These are phyloP conservation scores for Pseudocercospora ulei DNA, from an alignment of 2,329 filamentous ascomycete genomes.

Conservation along the genomic window DNA sequence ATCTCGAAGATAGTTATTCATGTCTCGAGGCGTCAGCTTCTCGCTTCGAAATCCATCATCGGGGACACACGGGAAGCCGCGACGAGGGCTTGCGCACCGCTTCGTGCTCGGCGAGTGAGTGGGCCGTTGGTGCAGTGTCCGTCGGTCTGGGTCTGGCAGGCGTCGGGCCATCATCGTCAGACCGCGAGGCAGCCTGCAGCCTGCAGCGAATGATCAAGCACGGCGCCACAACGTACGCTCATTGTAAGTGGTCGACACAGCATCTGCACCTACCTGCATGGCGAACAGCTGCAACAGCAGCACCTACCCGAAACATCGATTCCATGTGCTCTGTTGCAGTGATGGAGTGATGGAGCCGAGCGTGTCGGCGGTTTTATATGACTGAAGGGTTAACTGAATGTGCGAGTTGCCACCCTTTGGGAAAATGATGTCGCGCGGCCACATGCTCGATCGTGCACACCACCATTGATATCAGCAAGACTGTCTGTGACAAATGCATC, in stretches of 20 bases:
- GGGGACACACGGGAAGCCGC: constrained; percentile 16
- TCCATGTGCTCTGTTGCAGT: constrained; percentile 19
- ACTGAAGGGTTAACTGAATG: constrained; percentile 15
- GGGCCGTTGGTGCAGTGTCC: constrained; percentile 8
- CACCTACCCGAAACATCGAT: constrained; percentile 18
- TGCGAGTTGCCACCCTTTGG: constrained; percentile 18
- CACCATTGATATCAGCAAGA: constrained; percentile 4
- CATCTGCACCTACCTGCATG: constrained; percentile 16
- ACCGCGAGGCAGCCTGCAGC: constrained; percentile 11
- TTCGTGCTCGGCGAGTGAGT: constrained; percentile 2
- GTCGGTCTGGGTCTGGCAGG: constrained; percentile 16
- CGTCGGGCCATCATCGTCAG: constrained; percentile 16
- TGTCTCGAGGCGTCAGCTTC: constrained; percentile 14
- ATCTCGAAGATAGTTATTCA: constrained; percentile 6
- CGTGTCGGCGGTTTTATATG: constrained; percentile 13
- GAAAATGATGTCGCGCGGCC: constrained; percentile 10
- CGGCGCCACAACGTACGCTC: constrained; percentile 16
- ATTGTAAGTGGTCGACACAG: constrained; percentile 11
- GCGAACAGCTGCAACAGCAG: constrained; percentile 10
- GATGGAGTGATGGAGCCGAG: constrained; percentile 13
- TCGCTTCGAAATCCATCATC: constrained; percentile 15
- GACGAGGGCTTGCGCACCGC: constrained; percentile 13
- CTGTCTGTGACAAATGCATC: constrained; percentile 3
- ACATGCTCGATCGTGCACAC: constrained; percentile 9
- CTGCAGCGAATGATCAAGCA: constrained; percentile 19